Conservation (phyloP, 1,139 yeast genomes). For the Geotrichum reessii region DNA sequence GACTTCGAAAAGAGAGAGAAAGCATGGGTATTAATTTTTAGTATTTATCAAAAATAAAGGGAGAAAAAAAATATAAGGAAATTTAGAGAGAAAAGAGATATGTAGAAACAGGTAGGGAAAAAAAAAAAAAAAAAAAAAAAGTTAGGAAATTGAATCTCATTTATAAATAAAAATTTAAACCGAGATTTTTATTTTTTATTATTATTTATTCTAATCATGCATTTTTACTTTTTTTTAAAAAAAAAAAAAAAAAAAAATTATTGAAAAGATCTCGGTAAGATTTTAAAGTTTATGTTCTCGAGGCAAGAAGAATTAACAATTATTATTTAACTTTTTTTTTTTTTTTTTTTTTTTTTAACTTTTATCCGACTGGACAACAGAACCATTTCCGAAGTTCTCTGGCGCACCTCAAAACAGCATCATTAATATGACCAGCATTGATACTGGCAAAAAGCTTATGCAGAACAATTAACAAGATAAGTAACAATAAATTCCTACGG, state of each 20-base stretch:
- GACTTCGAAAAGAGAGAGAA: neutral
- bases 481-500: no score
- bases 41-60: neutral
- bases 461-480: no score
- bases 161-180: neutral
- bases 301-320: neutral
- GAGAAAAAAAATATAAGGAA: neutral
- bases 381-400: no score
- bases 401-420: no score
- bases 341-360: neutral
- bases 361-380: no score
- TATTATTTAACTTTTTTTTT: neutral
- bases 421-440: no score
- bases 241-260: neutral
- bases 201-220: neutral
- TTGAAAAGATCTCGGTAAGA: neutral
- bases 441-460: no score
- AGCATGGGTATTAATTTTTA: neutral
- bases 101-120: no score
- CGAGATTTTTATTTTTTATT: neutral
- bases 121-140: neutral
- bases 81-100: no score
- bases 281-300: neutral
- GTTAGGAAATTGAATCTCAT: neutral
- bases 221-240: neutral